Evolutionary conservation across 1,139 yeast species (phyloP).

Genomic region (Blastobotrys aristatus): DNA sequence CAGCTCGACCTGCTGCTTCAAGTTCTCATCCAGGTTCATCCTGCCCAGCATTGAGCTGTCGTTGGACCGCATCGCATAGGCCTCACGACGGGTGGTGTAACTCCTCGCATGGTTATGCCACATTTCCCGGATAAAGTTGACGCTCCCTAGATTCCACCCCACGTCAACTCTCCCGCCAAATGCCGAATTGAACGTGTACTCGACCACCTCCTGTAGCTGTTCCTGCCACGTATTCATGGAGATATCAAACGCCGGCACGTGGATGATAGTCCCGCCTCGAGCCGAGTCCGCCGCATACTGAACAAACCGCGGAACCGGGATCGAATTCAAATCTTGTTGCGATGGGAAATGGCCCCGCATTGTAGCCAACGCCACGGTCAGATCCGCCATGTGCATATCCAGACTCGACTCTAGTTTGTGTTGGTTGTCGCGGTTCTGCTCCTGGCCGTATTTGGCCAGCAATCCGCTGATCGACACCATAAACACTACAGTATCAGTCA

Average conservation of each 20-base stretch:
- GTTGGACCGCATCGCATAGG: conserved; percentile 23
- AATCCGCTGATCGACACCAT: conserved; percentile 57
- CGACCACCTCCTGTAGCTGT: conserved; percentile 52
- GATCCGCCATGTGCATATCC: conserved; percentile 48
- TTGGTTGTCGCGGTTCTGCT: conserved; percentile 14
- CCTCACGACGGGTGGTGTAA: conserved; percentile 44
- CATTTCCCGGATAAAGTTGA: conserved; percentile 90
- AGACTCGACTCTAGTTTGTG: conserved; percentile 23
- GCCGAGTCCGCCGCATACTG: conserved; percentile 51
- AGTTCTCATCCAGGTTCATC: conserved; percentile 26
- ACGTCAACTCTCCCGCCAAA: conserved; percentile 90
- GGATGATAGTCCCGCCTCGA: conserved; percentile 73
- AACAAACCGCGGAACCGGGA: conserved; percentile 53
- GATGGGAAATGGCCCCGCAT: conserved; percentile 38
- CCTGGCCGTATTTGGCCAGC: conserved; percentile 47
- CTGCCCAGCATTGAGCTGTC: conserved; percentile 4
- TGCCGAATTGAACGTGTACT: conserved; percentile 60
- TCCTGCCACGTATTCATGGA: conserved; percentile 72
- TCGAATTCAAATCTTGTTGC: conserved; percentile 39
- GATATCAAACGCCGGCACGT: conserved; percentile 70
- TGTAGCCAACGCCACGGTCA: conserved; percentile 60
- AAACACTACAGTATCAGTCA: conserved; percentile 69
- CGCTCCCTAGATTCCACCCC: conserved; percentile 89
- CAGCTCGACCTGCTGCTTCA: conserved; percentile 58
- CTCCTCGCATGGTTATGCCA: conserved; percentile 71